Conservation (phyloP, 768 basidiomycete species). For the Omphalotus guepiniiformis region DNA sequence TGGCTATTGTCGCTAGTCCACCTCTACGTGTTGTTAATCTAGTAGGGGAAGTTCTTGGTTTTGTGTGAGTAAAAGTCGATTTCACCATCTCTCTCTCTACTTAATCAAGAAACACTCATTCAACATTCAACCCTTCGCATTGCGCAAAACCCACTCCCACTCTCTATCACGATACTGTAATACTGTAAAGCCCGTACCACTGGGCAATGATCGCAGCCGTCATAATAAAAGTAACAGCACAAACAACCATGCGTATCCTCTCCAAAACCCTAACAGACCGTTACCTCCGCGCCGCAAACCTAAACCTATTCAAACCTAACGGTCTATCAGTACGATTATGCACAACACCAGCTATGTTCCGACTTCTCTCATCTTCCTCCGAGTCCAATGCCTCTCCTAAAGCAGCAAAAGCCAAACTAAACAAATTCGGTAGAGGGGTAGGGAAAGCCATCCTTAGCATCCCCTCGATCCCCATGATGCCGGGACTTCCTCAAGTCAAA, state of each 20-base stretch:
- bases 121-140: no score
- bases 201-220: constrained; percentile 20
- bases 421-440: constrained; percentile 14
- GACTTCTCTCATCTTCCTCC: constrained; percentile 9
- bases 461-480: constrained; percentile 13
- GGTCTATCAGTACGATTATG: constrained; percentile 21
- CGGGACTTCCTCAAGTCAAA: background rate
- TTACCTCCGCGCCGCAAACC: constrained; percentile 20
- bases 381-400: background rate
- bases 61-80: constrained; percentile 13
- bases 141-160: no score
- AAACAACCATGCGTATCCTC: constrained; percentile 15
- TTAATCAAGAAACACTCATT: background rate
- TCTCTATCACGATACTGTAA: background rate
- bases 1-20: constrained; percentile 22
- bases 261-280: constrained; percentile 22
- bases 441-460: constrained; percentile 12
- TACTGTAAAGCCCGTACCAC: constrained; percentile 16
- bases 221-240: constrained; percentile 13
- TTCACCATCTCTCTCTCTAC: background rate
- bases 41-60: constrained; percentile 17
- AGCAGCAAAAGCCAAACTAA: constrained; percentile 9
- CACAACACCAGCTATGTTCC: constrained; percentile 19
- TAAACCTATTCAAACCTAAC: constrained; percentile 18
- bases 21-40: constrained; percentile 19